Percentiles rank a stretch among this genome's conserved stretches.
Conservation (phyloP, 352 stramenopile species). For the Albugo candida region DNA sequence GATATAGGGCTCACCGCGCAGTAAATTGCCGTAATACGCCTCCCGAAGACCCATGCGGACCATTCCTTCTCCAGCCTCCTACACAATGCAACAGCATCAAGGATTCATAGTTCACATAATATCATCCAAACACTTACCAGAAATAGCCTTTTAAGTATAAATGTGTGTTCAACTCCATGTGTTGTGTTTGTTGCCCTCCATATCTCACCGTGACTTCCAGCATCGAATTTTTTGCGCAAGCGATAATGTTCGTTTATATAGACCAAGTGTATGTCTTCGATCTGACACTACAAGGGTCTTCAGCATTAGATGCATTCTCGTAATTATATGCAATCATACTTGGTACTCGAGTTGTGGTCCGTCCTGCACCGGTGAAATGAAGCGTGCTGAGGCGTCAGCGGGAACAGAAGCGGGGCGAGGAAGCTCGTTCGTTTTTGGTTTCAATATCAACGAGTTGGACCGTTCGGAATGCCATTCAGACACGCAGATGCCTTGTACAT, state of each 20-base stretch:
- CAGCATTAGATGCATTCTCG: too few relatives aligned
- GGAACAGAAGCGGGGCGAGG: background rate
- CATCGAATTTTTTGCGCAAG: constrained; percentile 62
- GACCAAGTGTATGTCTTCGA: constrained; percentile 13
- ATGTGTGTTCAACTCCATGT: constrained; percentile 9
- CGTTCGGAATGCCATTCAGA: too few relatives aligned
- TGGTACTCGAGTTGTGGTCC: background rate
- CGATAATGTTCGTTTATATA: constrained; percentile 62
- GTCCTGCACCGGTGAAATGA: background rate
- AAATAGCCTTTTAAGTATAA: constrained; percentile 77
- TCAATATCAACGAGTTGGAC: too few relatives aligned
- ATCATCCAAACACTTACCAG: constrained; percentile 8
- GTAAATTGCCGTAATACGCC: constrained; percentile 51
- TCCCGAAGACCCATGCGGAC: constrained; percentile 61
- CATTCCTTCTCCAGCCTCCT: constrained; percentile 35
- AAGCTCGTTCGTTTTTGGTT: background rate
- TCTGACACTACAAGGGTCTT: too few relatives aligned
- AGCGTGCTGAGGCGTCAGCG: background rate
- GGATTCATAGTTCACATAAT: background rate
- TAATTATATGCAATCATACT: too few relatives aligned
- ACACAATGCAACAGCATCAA: background rate
- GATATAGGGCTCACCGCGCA: constrained; percentile 35
- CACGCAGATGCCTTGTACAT: too few relatives aligned
- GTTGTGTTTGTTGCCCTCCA: constrained; percentile 34
- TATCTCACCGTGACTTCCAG: constrained; percentile 69